These are phyloP conservation scores for Pichia sp. DNA, from an alignment of 1,139 yeast genomes.

Conservation along the genomic window DNA sequence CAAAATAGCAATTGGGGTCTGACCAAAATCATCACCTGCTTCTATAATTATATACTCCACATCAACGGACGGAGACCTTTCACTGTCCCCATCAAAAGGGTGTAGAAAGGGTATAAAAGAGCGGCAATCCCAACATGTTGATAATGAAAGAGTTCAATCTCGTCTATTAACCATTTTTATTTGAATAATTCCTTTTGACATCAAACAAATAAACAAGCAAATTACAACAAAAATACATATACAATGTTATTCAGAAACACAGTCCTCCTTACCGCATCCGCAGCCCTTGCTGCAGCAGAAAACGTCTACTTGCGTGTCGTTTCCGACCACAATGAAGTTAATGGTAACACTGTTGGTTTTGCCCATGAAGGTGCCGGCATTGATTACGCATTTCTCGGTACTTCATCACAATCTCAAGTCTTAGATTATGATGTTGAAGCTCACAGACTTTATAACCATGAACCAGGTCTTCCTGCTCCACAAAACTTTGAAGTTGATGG, in stretches of 20 bases:
- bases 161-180: too few species aligned
- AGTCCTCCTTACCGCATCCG: slow-evolving; percentile 22
- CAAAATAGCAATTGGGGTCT: too few species aligned
- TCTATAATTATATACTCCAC: too few species aligned
- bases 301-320: slow-evolving; percentile 17
- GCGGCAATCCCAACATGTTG: too few species aligned
- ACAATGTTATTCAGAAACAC: slow-evolving; percentile 9
- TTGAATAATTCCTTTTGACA: too few species aligned
- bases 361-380: slow-evolving; percentile 53
- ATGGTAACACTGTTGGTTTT: slow-evolving; percentile 28
- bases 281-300: slow-evolving; percentile 21
- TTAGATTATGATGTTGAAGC: slow-evolving; percentile 12
- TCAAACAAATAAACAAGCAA: not conserved
- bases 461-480: slow-evolving; percentile 1
- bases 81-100: too few species aligned
- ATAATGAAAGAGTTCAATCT: too few species aligned
- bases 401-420: slow-evolving; percentile 6
- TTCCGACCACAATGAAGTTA: slow-evolving; percentile 22
- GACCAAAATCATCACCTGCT: too few species aligned
- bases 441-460: slow-evolving; percentile 3
- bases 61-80: too few species aligned
- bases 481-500: slow-evolving; percentile 11
- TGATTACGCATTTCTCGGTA: slow-evolving; percentile 36
- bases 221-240: not conserved
- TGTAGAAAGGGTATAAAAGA: too few species aligned